Percentiles rank a stretch among this genome's conserved stretches.
Conservation (phyloP, 768 basidiomycete genomes). For the Zangia roseola region DNA sequence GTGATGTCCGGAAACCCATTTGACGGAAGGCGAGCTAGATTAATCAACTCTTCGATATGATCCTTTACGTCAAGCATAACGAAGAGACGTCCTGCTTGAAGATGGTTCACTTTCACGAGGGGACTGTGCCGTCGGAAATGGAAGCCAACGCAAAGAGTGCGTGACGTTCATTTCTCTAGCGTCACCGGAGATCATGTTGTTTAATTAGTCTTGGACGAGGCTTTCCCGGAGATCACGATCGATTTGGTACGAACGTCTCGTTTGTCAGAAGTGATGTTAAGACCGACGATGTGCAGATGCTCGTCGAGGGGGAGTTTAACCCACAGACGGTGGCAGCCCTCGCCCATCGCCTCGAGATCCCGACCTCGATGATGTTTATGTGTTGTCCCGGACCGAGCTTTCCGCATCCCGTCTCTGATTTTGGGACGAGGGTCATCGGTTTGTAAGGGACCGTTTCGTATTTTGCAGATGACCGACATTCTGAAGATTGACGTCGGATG, state of each 20-base stretch:
- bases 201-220: conserved; percentile 52
- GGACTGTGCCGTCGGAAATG: conserved; percentile 63
- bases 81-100: conserved; percentile 71
- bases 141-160: conserved; percentile 68
- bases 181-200: not conserved
- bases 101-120: conserved; percentile 63
- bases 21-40: conserved; percentile 42
- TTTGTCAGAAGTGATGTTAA: not conserved
- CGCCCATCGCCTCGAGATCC: conserved; percentile 47
- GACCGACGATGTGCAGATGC: conserved; percentile 33
- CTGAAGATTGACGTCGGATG: no score
- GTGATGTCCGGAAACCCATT: not conserved
- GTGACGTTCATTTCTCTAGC: conserved; percentile 4
- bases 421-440: conserved; percentile 50
- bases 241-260: conserved; percentile 44
- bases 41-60: conserved; percentile 59
- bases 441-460: conserved; percentile 6
- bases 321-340: conserved; percentile 49
- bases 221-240: conserved; percentile 62
- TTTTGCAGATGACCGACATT: no score
- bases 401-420: conserved; percentile 43
- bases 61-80: conserved; percentile 63
- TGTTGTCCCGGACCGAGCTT: conserved; percentile 52
- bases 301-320: conserved; percentile 44
- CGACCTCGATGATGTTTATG: conserved; percentile 62